Evolutionary conservation across 371 early-diverging fungal species (phyloP).

Genomic region (Mucor circinelloides): DNA sequence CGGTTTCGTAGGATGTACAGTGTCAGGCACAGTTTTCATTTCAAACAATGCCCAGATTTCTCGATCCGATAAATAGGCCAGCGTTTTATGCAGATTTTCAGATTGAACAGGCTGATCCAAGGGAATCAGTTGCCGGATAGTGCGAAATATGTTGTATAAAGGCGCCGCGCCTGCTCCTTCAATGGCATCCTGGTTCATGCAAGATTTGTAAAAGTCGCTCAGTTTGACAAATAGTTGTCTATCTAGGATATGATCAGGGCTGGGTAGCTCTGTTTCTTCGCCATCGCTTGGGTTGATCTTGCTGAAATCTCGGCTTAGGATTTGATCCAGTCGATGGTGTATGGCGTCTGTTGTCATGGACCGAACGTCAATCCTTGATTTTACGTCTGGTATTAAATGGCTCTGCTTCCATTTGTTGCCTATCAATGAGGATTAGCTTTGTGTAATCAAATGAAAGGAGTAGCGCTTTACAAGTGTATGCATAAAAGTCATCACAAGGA

Average conservation of each 20-base stretch:
- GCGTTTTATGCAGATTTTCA: constrained; percentile 18
- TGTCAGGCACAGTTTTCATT: constrained; percentile 27
- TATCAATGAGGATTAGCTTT: no score
- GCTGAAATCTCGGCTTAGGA: constrained; percentile 19
- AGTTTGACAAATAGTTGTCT: constrained; percentile 48
- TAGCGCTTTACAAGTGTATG: constrained; percentile 34
- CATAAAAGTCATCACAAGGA: constrained; percentile 60
- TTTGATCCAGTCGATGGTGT: constrained; percentile 20
- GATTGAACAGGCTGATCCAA: neutral
- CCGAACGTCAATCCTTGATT: constrained; percentile 25
- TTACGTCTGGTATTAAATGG: constrained; percentile 30
- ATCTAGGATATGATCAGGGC: constrained; percentile 42
- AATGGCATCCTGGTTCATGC: constrained; percentile 52
- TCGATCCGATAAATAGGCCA: constrained; percentile 17
- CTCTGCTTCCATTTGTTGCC: constrained; percentile 38
- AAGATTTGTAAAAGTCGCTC: constrained; percentile 48
- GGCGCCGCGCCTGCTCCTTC: constrained; percentile 34
- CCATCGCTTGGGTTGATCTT: neutral
- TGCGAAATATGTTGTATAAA: constrained; percentile 39
- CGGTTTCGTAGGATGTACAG: neutral
- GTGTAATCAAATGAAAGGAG: neutral
- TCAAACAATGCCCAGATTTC: constrained; percentile 39
- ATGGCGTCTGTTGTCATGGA: constrained; percentile 15
- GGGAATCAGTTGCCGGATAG: constrained; percentile 22
- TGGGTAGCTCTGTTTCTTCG: constrained; percentile 19